A percentile compares a stretch with the other conserved stretches of the same genome.
These are phyloP conservation scores for Plicaturopsis crispa DNA, from an alignment of 768 basidiomycete genomes.

Conservation along the genomic window DNA sequence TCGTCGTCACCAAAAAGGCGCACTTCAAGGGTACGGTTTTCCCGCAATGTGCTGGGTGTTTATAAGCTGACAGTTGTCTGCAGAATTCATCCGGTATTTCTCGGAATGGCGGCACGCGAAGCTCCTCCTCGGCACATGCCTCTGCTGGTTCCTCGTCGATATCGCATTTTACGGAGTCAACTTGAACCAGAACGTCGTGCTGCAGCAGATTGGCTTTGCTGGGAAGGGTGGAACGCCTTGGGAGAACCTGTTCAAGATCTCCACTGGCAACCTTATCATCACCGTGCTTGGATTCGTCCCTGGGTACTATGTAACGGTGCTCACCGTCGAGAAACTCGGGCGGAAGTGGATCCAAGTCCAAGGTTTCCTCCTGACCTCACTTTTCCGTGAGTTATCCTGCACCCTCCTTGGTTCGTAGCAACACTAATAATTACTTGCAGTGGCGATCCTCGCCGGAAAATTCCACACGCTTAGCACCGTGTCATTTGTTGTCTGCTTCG, in stretches of 20 bases:
- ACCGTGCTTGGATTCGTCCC: slow-evolving; percentile 74
- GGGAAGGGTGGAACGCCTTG: slow-evolving; percentile 49
- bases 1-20: slow-evolving; percentile 32
- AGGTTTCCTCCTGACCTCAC: slow-evolving; percentile 63
- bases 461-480: slow-evolving; percentile 49
- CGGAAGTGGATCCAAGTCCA: slow-evolving; percentile 71
- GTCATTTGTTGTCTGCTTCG: slow-evolving; percentile 66
- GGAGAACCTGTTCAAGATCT: slow-evolving; percentile 60
- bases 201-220: slow-evolving; percentile 63
- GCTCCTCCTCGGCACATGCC: slow-evolving; percentile 57
- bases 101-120: slow-evolving; percentile 66
- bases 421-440: slow-evolving; percentile 20
- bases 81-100: slow-evolving; percentile 63
- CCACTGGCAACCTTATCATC: slow-evolving; percentile 64
- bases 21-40: slow-evolving; percentile 38
- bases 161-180: slow-evolving; percentile 79
- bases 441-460: slow-evolving; percentile 61
- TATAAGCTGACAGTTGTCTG: too few relatives aligned
- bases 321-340: slow-evolving; percentile 67
- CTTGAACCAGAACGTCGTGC: slow-evolving; percentile 71
- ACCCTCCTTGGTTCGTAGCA: neutral
- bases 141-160: slow-evolving; percentile 73
- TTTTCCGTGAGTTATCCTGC: slow-evolving; percentile 41
- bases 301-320: slow-evolving; percentile 63
- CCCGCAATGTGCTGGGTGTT: too few relatives aligned